A percentile compares a stretch with the other conserved stretches of the same genome.
Evolutionary conservation across 306 rosid species (phyloP).

Genomic region (Vigna radiata): DNA sequence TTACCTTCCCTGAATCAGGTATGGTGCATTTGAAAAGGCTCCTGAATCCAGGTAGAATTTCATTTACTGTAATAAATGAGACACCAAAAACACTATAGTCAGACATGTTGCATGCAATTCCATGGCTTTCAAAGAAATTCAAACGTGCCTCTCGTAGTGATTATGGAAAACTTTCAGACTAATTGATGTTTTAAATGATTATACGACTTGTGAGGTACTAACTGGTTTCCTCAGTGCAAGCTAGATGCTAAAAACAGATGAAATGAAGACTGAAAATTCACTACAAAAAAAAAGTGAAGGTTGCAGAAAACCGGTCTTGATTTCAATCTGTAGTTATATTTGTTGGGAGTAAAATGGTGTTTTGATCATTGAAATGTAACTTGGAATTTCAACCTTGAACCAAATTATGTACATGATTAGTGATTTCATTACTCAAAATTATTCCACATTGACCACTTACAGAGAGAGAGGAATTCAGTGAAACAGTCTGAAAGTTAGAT

Average conservation of each 20-base stretch:
- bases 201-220: background rate
- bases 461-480: background rate
- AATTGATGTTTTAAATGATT: conserved; percentile 19
- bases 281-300: background rate
- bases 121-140: conserved; percentile 4
- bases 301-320: background rate
- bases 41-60: conserved; percentile 66
- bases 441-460: background rate
- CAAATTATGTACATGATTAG: conserved; percentile 3
- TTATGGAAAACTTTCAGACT: conserved; percentile 14
- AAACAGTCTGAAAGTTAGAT: conserved; percentile 3
- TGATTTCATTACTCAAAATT: conserved; percentile 23
- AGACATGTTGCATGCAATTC: conserved; percentile 30
- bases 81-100: conserved; percentile 35
- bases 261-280: conserved; percentile 10
- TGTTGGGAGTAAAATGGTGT: background rate
- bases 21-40: conserved; percentile 50
- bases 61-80: conserved; percentile 54
- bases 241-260: conserved; percentile 8
- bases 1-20: conserved; percentile 69
- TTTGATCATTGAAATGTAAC: conserved; percentile 8
- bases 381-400: conserved; percentile 11
- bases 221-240: background rate
- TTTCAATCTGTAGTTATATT: background rate
- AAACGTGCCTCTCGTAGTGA: conserved; percentile 17